Evolutionary conservation across 2,329 filamentous ascomycete genomes (phyloP).

Genomic region (Alternaria sp.): DNA sequence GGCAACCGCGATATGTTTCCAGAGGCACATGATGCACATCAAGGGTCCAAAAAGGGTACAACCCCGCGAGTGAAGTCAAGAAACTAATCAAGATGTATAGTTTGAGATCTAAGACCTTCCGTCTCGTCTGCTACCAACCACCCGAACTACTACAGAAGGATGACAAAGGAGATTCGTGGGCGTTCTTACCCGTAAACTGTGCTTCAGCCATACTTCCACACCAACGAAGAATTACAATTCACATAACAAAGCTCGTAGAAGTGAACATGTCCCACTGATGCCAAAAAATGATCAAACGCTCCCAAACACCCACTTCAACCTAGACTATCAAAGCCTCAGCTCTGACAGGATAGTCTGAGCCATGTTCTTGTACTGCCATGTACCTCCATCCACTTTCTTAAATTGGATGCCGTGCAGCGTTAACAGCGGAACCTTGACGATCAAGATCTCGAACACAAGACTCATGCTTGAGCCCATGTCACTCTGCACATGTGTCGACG

Average conservation of each 20-base stretch:
- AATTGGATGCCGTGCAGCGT: conserved; percentile 96
- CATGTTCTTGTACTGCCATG: conserved; percentile 99
- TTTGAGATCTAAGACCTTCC: conserved; percentile 9
- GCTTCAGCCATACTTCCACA: conserved; percentile 4
- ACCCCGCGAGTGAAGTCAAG: neutral
- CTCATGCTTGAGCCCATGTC: conserved; percentile 86
- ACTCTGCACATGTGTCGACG: conserved; percentile 88
- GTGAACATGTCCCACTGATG: conserved; percentile 8
- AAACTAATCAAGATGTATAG: neutral
- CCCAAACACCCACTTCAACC: conserved; percentile 1
- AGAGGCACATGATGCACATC: neutral
- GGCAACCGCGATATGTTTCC: neutral
- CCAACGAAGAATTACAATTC: conserved; percentile 14
- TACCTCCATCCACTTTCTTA: conserved; percentile 93
- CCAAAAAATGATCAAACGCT: conserved; percentile 7
- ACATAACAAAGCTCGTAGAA: conserved; percentile 14
- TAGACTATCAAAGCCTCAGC: conserved; percentile 53
- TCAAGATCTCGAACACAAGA: conserved; percentile 92
- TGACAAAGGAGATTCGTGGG: conserved; percentile 46
- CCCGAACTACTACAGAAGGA: conserved; percentile 12
- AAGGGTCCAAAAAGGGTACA: neutral
- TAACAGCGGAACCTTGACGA: conserved; percentile 95
- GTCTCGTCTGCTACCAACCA: conserved; percentile 7
- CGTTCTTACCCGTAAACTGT: conserved; percentile 17
- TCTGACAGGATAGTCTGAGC: conserved; percentile 93